Evolutionary conservation across 2,329 filamentous ascomycete species (phyloP).

Genomic region (Fusarium burgessii): DNA sequence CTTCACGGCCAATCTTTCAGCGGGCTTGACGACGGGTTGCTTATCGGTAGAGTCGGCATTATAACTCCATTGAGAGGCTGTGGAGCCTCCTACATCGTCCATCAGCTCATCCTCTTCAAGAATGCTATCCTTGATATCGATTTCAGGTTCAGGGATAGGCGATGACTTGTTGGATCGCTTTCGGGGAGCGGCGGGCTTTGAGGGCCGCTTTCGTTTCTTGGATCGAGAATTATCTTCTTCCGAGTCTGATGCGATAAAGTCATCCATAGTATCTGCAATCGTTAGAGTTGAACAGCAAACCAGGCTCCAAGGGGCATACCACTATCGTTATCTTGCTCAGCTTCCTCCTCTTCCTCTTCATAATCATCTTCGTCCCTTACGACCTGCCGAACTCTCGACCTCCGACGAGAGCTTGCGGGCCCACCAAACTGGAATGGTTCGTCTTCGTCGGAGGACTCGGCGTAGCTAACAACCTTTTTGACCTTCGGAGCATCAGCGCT

Average conservation of each 20-base stretch:
- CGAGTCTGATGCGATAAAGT: conserved; percentile 88
- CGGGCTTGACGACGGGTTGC: conserved; percentile 51
- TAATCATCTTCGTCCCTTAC: conserved; percentile 78
- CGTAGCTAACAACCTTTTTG: conserved; percentile 78
- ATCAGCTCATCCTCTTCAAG: conserved; percentile 67
- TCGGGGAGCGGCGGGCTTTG: conserved; percentile 64
- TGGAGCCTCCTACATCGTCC: conserved; percentile 72
- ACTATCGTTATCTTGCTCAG: conserved; percentile 70
- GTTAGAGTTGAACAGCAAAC: conserved; percentile 3
- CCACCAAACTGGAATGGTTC: conserved; percentile 71
- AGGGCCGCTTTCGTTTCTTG: conserved; percentile 81
- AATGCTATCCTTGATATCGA: conserved; percentile 56
- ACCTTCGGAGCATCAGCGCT: conserved; percentile 50
- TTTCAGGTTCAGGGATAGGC: conserved; percentile 27
- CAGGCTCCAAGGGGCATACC: conserved; percentile 54
- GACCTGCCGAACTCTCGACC: conserved; percentile 65
- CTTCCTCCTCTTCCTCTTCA: conserved; percentile 77
- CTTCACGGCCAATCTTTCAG: conserved; percentile 44
- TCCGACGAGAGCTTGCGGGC: conserved; percentile 54
- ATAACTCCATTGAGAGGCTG: conserved; percentile 84
- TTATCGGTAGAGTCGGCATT: conserved; percentile 61
- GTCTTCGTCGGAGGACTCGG: conserved; percentile 85
- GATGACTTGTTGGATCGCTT: conserved; percentile 72
- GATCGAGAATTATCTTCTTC: conserved; percentile 70
- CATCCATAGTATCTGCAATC: conserved; percentile 76